Conservation (phyloP, 2,329 filamentous ascomycete genomes). For the Leptographium galeiforme region DNA sequence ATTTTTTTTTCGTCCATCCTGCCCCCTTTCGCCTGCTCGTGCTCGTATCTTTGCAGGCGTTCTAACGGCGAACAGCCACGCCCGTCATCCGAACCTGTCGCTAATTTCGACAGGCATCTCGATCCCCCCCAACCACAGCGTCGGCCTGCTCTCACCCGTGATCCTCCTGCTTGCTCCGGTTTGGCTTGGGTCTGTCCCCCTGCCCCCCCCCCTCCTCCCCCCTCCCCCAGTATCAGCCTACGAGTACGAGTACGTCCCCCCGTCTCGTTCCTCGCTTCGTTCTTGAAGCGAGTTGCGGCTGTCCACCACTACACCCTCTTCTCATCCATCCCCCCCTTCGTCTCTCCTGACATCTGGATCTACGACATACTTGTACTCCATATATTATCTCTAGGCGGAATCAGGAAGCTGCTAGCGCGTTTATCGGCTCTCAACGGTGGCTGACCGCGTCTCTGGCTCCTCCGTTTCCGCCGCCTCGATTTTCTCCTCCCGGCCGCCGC, state of each 20-base stretch:
- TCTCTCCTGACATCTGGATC: neutral
- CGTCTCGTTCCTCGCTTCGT: neutral
- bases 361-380: neutral
- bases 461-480: neutral
- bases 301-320: neutral
- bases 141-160: neutral
- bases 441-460: neutral
- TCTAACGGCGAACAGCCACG: neutral
- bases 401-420: neutral
- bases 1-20: neutral
- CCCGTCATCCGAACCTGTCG: too few relatives aligned
- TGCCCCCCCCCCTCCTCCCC: neutral
- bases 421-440: neutral
- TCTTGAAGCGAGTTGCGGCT: neutral
- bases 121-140: neutral
- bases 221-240: too few relatives aligned
- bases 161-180: neutral
- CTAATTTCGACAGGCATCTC: neutral
- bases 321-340: neutral
- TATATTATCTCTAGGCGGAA: neutral
- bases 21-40: neutral
- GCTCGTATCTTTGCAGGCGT: slow-evolving; percentile 1
- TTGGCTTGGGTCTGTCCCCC: neutral
- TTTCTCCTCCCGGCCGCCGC: neutral
- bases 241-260: too few relatives aligned